Conservation (phyloP, 257 asterid genomes). For the Lycium ferocissimum region DNA sequence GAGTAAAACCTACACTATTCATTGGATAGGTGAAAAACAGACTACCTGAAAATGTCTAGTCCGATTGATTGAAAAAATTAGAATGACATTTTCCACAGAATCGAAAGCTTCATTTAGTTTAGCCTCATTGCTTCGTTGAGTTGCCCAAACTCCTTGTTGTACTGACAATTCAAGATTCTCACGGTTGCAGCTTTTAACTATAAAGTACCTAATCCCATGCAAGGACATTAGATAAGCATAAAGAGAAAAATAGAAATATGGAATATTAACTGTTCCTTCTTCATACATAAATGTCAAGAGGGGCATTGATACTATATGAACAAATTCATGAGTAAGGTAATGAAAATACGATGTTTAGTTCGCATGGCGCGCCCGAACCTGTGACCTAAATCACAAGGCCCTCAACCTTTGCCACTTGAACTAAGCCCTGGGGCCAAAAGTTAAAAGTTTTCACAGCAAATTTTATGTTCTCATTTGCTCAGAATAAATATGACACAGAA, state of each 20-base stretch:
- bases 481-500: neutral
- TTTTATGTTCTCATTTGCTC: constrained; percentile 14
- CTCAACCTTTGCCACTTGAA: constrained; percentile 11
- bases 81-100: constrained; percentile 88
- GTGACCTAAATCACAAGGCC: constrained; percentile 6
- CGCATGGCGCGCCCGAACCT: neutral
- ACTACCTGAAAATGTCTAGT: constrained; percentile 95
- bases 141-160: constrained; percentile 99
- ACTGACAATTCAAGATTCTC: constrained; percentile 97
- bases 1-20: neutral
- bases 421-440: neutral
- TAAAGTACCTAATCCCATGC: constrained; percentile 80
- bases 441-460: neutral
- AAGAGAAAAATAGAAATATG: constrained; percentile 38
- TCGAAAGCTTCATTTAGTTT: constrained; percentile 98
- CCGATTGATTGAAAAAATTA: constrained; percentile 91
- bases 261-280: neutral
- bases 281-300: constrained; percentile 10
- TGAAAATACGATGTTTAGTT: constrained; percentile 3
- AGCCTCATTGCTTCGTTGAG: constrained; percentile 97
- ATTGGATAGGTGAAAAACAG: constrained; percentile 21
- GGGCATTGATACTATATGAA: neutral
- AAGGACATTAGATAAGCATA: constrained; percentile 43
- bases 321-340: constrained; percentile 6
- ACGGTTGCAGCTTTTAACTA: constrained; percentile 97